Percentiles rank a stretch among this genome's conserved stretches.
Conservation (phyloP, 345 rosid species). For the Noccaea caerulescens region DNA sequence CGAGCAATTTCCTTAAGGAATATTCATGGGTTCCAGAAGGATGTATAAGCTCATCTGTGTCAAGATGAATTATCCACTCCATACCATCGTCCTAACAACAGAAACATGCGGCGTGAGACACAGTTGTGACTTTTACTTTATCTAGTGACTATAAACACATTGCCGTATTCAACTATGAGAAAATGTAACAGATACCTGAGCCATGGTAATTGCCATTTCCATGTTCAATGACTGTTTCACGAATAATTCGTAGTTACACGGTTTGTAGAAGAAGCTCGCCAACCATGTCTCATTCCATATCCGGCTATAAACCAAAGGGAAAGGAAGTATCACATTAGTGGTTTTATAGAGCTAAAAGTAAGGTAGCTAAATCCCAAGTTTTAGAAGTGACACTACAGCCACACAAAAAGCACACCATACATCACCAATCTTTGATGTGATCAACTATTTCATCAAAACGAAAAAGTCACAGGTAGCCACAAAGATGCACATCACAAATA, state of each 20-base stretch:
- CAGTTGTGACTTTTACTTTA: not conserved
- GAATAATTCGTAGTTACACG: slow-evolving; percentile 90
- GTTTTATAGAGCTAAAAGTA: too few species aligned
- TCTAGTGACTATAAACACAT: not conserved
- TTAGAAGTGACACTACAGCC: too few species aligned
- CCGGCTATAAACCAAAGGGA: slow-evolving; percentile 57
- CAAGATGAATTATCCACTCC: slow-evolving; percentile 98
- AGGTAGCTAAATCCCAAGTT: too few species aligned
- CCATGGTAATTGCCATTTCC: slow-evolving; percentile 98
- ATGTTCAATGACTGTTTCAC: slow-evolving; percentile 97
- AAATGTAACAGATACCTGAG: slow-evolving; percentile 69
- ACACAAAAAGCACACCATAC: too few species aligned
- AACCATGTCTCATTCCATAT: slow-evolving; percentile 98
- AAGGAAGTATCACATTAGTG: not conserved
- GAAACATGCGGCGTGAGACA: not conserved
- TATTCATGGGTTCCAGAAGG: slow-evolving; percentile 82
- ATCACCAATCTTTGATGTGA: too few species aligned
- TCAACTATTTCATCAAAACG: not conserved
- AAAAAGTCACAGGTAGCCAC: slow-evolving; percentile 8
- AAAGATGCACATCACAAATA: slow-evolving; percentile 30
- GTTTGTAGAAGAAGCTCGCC: slow-evolving; percentile 89
- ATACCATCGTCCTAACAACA: slow-evolving; percentile 64
- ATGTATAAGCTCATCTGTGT: slow-evolving; percentile 87
- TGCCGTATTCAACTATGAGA: not conserved
- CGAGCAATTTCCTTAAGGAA: slow-evolving; percentile 75